Evolutionary conservation across 179 eudicot species (phyloP).

Genomic region (Sideroxylon spinosum): DNA sequence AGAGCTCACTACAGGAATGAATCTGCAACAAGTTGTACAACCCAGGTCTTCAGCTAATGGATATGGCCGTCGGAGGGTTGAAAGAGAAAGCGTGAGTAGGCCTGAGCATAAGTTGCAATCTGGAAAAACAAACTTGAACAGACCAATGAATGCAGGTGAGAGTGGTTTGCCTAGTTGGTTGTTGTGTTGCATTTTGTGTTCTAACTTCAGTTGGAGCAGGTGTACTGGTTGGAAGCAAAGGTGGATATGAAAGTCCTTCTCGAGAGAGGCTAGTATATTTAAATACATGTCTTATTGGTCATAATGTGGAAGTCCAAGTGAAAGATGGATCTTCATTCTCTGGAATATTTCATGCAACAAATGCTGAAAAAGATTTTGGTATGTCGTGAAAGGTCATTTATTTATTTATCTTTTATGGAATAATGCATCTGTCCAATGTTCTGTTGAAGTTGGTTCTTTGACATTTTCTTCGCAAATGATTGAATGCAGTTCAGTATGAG

Average conservation of each 20-base stretch:
- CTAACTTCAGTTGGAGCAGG: constrained; percentile 30
- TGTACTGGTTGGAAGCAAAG: constrained; percentile 33
- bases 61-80: constrained; percentile 57
- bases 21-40: constrained; percentile 57
- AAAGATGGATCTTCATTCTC: constrained; percentile 72
- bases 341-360: constrained; percentile 83
- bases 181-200: neutral
- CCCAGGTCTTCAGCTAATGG: constrained; percentile 70
- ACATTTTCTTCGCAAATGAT: neutral
- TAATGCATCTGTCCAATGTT: neutral
- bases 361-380: constrained; percentile 77
- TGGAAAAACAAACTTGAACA: constrained; percentile 50
- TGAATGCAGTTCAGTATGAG: neutral
- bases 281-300: constrained; percentile 82
- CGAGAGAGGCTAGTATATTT: constrained; percentile 67
- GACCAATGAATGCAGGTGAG: constrained; percentile 42
- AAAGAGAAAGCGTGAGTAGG: constrained; percentile 49
- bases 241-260: constrained; percentile 44
- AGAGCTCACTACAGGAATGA: constrained; percentile 35
- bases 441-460: neutral
- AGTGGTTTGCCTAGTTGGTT: constrained; percentile 12
- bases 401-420: neutral
- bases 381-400: constrained; percentile 23
- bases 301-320: constrained; percentile 91
- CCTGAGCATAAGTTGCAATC: constrained; percentile 50